These are phyloP conservation scores for Cerrena zonata DNA, from an alignment of 1,284 basidiomycete species.

Conservation along the genomic window DNA sequence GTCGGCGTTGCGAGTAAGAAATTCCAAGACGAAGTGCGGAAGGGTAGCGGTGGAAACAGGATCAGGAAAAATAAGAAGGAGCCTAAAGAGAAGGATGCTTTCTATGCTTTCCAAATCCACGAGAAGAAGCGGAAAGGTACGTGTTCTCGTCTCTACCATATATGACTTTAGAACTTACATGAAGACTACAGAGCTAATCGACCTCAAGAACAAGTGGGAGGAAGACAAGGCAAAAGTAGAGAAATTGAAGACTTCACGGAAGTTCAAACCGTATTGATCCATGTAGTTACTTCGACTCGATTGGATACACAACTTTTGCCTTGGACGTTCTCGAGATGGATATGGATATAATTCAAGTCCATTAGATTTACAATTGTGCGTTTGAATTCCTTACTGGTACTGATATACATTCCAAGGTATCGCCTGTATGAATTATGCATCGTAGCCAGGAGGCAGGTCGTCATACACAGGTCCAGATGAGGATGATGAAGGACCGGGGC, in stretches of 20 bases:
- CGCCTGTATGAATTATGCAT: not conserved
- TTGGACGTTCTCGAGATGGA: too few relatives aligned
- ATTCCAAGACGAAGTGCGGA: conserved; percentile 36
- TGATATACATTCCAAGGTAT: not conserved
- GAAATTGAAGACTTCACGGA: conserved; percentile 69
- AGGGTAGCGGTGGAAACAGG: conserved; percentile 17
- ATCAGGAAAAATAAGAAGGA: conserved; percentile 55
- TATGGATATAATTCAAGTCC: too few relatives aligned
- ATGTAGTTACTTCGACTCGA: not conserved
- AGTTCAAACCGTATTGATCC: conserved; percentile 78
- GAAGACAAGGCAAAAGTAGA: conserved; percentile 84
- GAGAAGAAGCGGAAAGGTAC: conserved; percentile 81
- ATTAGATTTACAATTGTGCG: too few relatives aligned
- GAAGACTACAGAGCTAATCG: conserved; percentile 53
- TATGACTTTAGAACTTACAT: conserved; percentile 3
- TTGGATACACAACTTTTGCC: too few relatives aligned
- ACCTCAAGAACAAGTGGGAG: conserved; percentile 78
- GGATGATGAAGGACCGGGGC: not conserved
- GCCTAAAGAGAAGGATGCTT: conserved; percentile 65
- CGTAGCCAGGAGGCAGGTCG: conserved; percentile 7
- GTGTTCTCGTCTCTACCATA: conserved; percentile 19
- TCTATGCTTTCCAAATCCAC: conserved; percentile 84
- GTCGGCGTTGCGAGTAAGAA: conserved; percentile 71
- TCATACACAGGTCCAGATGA: not conserved
- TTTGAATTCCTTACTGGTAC: too few relatives aligned